A percentile compares a stretch with the other conserved stretches of the same genome.
These are phyloP conservation scores for Talaromyces sp. DNA, from an alignment of 2,329 filamentous ascomycete species.

Conservation along the genomic window DNA sequence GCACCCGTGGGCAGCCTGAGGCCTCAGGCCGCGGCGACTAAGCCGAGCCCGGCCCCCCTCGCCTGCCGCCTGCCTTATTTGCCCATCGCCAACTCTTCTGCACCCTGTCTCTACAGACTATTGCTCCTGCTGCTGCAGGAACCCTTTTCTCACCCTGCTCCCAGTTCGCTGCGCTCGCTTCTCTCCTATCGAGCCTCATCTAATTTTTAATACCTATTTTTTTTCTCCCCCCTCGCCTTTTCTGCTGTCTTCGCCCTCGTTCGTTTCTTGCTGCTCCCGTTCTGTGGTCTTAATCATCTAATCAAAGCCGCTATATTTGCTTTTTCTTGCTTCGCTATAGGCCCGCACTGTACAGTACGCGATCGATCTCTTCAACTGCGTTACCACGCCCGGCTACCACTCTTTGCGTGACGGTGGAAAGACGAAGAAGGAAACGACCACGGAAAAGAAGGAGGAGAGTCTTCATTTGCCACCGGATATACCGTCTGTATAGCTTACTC, in stretches of 20 bases:
- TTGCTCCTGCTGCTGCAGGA: constrained; percentile 1
- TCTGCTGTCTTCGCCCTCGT: constrained; percentile 10
- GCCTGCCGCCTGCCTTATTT: background rate
- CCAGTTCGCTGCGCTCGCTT: background rate
- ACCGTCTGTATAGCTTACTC: background rate
- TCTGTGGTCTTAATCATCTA: constrained; percentile 9
- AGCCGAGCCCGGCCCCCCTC: background rate
- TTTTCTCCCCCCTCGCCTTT: constrained; percentile 4
- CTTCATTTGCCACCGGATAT: background rate
- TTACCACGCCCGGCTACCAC: background rate
- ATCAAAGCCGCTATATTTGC: constrained; percentile 7
- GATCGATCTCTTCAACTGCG: constrained; percentile 10
- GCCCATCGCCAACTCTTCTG: background rate
- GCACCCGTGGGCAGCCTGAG: background rate
- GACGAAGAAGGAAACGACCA: background rate
- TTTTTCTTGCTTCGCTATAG: constrained; percentile 8
- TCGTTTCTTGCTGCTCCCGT: constrained; percentile 8
- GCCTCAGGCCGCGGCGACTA: background rate
- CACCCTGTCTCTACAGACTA: background rate
- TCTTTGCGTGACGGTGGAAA: background rate
- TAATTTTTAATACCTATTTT: constrained; percentile 16
- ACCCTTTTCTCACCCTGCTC: background rate
- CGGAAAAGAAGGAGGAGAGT: background rate
- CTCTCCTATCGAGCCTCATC: constrained; percentile 2
- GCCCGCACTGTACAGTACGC: constrained; percentile 16